A percentile compares a stretch with the other conserved stretches of the same genome.
phyloP scores from a whole-genome alignment of 345 rosid species.

The Orychophragmus violaceus region DNA sequence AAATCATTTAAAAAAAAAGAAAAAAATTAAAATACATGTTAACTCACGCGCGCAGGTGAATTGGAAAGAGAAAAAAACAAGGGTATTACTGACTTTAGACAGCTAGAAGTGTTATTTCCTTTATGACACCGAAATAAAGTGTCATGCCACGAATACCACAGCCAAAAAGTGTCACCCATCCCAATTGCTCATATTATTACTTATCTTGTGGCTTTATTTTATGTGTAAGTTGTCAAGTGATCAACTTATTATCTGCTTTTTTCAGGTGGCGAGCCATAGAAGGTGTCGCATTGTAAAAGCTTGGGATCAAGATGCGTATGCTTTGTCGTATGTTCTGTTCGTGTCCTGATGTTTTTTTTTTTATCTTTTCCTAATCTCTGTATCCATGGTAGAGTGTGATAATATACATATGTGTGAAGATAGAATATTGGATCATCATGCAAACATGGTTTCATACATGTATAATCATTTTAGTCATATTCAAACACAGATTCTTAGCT shows the following conservation, averaged over 20 bases:
- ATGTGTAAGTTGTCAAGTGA: not conserved
- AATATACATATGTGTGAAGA: not conserved
- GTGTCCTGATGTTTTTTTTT: not conserved
- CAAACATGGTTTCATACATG: not conserved
- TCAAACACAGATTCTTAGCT: not conserved
- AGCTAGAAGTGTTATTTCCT: too few relatives aligned
- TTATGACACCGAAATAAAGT: too few relatives aligned
- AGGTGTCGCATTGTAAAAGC: conserved; percentile 68
- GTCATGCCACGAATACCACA: too few relatives aligned
- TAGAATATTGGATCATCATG: not conserved
- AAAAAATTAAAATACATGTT: too few relatives aligned
- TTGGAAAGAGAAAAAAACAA: too few relatives aligned
- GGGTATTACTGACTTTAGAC: too few relatives aligned
- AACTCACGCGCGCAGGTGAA: too few relatives aligned
- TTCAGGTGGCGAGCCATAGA: conserved; percentile 79
- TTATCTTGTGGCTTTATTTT: not conserved
- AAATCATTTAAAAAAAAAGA: too few relatives aligned
- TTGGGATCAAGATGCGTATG: conserved; percentile 99
- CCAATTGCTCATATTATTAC: conserved; percentile 1
- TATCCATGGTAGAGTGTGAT: not conserved
- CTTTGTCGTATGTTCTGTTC: conserved; percentile 5
- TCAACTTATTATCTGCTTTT: not conserved
- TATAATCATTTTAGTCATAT: not conserved
- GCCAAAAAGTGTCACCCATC: too few relatives aligned
- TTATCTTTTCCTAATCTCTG: not conserved